Evolutionary conservation across 2,329 filamentous ascomycete species (phyloP).

Genomic region (Cyphellophora europaea): DNA sequence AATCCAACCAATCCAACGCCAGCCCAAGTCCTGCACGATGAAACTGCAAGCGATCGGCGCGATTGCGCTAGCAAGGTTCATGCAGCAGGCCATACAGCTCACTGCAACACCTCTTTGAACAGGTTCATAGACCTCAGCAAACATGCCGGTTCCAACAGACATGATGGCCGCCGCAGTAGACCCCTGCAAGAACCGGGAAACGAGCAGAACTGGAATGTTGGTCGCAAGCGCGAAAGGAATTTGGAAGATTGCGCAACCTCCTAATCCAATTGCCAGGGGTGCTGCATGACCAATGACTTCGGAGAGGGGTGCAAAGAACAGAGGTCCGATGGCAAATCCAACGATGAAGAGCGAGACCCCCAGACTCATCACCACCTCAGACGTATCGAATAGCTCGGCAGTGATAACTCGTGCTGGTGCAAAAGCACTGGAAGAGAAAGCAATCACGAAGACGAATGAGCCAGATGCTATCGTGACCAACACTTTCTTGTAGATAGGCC

Average conservation of each 20-base stretch:
- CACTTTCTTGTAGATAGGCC: constrained; percentile 37
- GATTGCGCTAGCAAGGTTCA: constrained; percentile 1
- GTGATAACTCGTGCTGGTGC: constrained; percentile 47
- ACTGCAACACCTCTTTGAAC: neutral
- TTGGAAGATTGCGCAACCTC: neutral
- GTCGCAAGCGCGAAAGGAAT: constrained; percentile 38
- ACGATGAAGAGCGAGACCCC: constrained; percentile 40
- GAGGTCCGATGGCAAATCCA: constrained; percentile 49
- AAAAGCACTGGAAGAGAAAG: constrained; percentile 49
- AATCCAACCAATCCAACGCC: constrained; percentile 36
- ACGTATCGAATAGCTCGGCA: constrained; percentile 22
- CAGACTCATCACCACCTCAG: neutral
- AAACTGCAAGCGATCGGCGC: constrained; percentile 1
- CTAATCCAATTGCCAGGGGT: constrained; percentile 50
- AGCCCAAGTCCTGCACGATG: constrained; percentile 23
- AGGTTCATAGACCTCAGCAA: neutral
- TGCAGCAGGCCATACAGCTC: neutral
- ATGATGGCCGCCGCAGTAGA: constrained; percentile 50
- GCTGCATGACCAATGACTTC: constrained; percentile 18
- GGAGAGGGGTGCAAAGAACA: constrained; percentile 32
- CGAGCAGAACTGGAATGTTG: constrained; percentile 37
- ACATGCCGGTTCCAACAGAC: constrained; percentile 50
- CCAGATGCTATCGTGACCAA: neutral
- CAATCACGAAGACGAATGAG: constrained; percentile 51
- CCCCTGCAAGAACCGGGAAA: constrained; percentile 49